Evolutionary conservation across 371 early-diverging fungal genomes (phyloP), one percentile per base, ranked within the genome.

Genomic region (Saksenaea vasiformis): DNA sequence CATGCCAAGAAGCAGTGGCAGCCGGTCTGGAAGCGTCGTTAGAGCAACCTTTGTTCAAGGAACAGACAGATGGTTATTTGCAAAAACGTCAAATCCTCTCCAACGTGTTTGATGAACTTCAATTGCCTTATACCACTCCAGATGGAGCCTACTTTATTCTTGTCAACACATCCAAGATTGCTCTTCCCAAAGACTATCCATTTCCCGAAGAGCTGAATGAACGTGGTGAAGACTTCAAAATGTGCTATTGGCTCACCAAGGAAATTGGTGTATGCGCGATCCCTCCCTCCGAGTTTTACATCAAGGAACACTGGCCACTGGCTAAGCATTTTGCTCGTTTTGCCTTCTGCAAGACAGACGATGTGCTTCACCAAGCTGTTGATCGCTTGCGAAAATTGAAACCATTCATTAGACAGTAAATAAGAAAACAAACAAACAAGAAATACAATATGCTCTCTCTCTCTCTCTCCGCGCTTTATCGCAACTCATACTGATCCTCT

Each of bases 111-210:
- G 82, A 85, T 19, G 83, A 89, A 35, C 71, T 89, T 1, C 87
- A 87, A 13, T 74, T 98, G 59, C 87, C 90, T 15, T 92, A 93
- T 60, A 93, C 91, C 5, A 77, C 91, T 2, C 97, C 97, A 3
- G 90, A 98, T 58, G 98, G 98, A 44, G 90, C 94, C 34, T 98
- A 98, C 82, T 98, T 95, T 72, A 85, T 96, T 36, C 80, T 98
- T 61, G 95, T 94, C 51, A 94, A 96, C 67, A 89, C 90, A 4
- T 67, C 78, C 41, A 77, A 87, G 76, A 78, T 94, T 34, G 70
- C 82, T 31, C 77, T 91, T 15, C 93, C 93, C 19, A 65, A 76
- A 39, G 86, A 85, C 39, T 90, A 88, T 66, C 66, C 68, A 11
- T 88, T 90, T 71, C 91, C 93, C 3, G 75, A 77, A 19, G 70